phyloP scores from a whole-genome alignment of 2,329 filamentous ascomycete genomes.

The Scedosporium minutisporum region DNA sequence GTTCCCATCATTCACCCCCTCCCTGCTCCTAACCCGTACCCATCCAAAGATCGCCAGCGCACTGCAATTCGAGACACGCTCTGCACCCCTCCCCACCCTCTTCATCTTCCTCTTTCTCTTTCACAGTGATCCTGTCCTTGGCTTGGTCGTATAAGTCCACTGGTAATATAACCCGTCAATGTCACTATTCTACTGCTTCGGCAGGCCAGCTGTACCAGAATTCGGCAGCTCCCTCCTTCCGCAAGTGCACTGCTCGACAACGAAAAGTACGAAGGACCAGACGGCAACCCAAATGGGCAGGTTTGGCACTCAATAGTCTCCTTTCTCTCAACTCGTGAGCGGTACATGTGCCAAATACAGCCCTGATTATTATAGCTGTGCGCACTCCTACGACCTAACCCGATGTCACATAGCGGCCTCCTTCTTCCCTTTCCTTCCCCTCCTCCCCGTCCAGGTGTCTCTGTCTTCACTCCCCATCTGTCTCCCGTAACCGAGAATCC shows the following conservation, averaged over 20 bases:
- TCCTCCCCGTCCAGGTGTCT: background rate
- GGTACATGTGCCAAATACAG: no score
- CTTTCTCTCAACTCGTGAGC: background rate
- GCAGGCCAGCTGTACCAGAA: background rate
- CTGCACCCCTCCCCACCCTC: background rate
- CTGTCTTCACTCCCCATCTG: background rate
- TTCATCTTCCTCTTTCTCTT: background rate
- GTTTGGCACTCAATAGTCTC: background rate
- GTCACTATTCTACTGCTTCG: background rate
- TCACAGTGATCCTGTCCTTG: background rate
- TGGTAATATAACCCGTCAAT: background rate
- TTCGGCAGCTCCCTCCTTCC: background rate
- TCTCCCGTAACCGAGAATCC: background rate
- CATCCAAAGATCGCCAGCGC: background rate
- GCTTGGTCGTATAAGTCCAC: background rate
- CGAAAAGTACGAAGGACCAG: no score
- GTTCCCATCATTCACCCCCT: background rate
- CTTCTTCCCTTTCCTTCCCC: background rate
- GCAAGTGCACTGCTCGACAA: background rate
- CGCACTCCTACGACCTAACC: no score
- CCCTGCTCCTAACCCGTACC: background rate
- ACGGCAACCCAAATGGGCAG: background rate
- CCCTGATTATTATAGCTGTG: no score
- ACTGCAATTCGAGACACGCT: slow-evolving; percentile 3
- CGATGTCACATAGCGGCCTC: background rate